A percentile compares a stretch with the other conserved stretches of the same genome.
phyloP scores from a whole-genome alignment of 352 stramenopile genomes.

The Globisporangium alternatum region DNA sequence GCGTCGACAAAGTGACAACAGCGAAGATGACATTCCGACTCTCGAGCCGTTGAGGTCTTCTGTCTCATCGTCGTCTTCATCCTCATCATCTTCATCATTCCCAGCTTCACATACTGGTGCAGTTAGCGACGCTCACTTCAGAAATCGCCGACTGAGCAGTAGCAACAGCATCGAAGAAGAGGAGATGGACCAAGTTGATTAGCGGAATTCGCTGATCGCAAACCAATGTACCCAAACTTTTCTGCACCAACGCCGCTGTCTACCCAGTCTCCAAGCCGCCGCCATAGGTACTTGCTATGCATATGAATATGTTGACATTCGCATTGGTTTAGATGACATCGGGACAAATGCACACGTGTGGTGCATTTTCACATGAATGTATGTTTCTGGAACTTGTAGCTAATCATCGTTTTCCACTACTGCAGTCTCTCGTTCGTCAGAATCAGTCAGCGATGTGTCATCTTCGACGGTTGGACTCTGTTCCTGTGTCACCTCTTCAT shows the following conservation, averaged over 20 bases:
- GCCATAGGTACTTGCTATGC: conserved; percentile 6
- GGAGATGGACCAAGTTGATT: conserved; percentile 72
- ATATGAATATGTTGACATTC: background rate
- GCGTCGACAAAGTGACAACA: background rate
- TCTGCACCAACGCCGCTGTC: background rate
- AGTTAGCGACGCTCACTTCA: background rate
- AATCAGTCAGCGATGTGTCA: background rate
- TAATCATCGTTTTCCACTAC: background rate
- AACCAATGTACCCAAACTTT: background rate
- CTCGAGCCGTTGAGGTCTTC: conserved; percentile 17
- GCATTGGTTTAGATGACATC: background rate
- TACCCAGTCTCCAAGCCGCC: background rate
- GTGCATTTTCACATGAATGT: conserved; percentile 1
- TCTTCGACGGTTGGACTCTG: background rate
- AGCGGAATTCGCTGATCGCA: background rate
- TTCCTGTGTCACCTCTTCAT: background rate
- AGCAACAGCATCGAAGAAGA: conserved; percentile 45
- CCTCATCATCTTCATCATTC: conserved; percentile 28
- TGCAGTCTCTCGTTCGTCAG: background rate
- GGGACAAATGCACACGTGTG: background rate
- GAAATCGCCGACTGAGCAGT: conserved; percentile 22
- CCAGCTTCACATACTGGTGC: conserved; percentile 11
- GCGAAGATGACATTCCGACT: conserved; percentile 10
- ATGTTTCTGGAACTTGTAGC: background rate
- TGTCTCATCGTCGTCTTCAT: conserved; percentile 32